phyloP scores from a whole-genome alignment of 2,329 filamentous ascomycete species.

The Tolypocladium capitatum region DNA sequence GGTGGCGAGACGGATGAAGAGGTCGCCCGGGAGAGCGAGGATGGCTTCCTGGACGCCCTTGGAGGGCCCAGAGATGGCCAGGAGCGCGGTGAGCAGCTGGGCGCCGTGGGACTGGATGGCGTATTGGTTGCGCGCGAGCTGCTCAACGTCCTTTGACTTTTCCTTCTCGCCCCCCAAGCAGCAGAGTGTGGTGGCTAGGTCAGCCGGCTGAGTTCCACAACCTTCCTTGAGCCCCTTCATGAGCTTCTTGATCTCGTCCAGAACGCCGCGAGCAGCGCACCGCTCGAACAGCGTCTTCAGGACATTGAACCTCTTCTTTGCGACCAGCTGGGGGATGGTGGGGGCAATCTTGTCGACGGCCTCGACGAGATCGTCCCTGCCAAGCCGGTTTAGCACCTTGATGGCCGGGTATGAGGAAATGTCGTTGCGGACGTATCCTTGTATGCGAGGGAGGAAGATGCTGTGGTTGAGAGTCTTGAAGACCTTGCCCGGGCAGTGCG shows the following conservation, averaged over 20 bases:
- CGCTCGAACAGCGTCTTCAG: slow-evolving; percentile 74
- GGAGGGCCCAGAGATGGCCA: slow-evolving; percentile 58
- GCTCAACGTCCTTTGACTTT: slow-evolving; percentile 21
- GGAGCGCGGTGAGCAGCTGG: slow-evolving; percentile 67
- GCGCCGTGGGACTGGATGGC: slow-evolving; percentile 57
- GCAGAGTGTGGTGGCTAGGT: slow-evolving; percentile 37
- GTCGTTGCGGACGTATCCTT: slow-evolving; percentile 74
- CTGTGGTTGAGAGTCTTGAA: slow-evolving; percentile 81
- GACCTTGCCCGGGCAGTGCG: slow-evolving; percentile 67
- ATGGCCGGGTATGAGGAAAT: slow-evolving; percentile 81
- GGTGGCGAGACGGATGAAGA: slow-evolving; percentile 51
- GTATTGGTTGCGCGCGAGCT: slow-evolving; percentile 41
- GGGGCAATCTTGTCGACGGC: slow-evolving; percentile 61
- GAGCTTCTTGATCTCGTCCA: slow-evolving; percentile 34
- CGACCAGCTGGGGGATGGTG: slow-evolving; percentile 58
- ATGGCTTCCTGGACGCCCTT: slow-evolving; percentile 64
- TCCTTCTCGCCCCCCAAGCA: slow-evolving; percentile 23
- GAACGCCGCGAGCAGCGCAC: slow-evolving; percentile 54
- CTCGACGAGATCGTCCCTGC: slow-evolving; percentile 70
- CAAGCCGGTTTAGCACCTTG: slow-evolving; percentile 66
- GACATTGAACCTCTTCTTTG: slow-evolving; percentile 64
- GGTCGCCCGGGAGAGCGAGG: slow-evolving; percentile 40
- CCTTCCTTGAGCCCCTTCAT: slow-evolving; percentile 34
- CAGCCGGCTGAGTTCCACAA: slow-evolving; percentile 32
- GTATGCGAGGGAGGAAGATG: slow-evolving; percentile 68